Evolutionary conservation across 805 yeast genomes (phyloP), one percentile per base, ranked within the genome.

Genomic region (Candida coleopterorum): DNA sequence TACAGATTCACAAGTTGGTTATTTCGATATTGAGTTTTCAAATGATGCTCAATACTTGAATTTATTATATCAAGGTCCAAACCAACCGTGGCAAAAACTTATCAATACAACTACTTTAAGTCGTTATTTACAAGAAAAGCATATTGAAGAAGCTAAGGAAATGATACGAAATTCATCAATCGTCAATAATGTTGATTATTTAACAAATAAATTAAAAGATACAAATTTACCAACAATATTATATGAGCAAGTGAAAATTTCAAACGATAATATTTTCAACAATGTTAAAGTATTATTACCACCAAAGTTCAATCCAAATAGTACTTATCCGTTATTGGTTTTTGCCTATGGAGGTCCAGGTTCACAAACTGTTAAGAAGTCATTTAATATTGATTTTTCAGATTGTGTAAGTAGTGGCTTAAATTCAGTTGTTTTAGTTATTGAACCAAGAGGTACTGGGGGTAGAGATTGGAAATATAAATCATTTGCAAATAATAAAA

Each of bases 381-480:
- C 60, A 16, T 77, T 70, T 43, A 53, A 54, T 7, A 57, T 75
- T 17, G 76, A 73, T 8, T 78, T 82, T 45, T 81, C 79, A 44
- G 81, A 80, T 33, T 65, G 75, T 3, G 71, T 78, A 0, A 65
- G 78, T 17, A 72, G 85, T 1, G 63, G 70, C 2, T 49, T 81
- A 30, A 74, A 79, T 48, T 76, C 81, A 0, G 67, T 84, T 20
- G 78, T 83, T 1, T 55, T 84, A 34, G 70, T 76, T 30, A 74
- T 85, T 29, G 95, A 85, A 47, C 93, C 94, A 12, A 65, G 93
- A 53, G 93, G 94, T 2, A 82, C 93, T 0, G 87, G 85, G n/a
- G 82, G 80, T 4, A 75, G 77, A 49, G 86, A 85, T 4, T 83
- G 93, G 90, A 58, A 58, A 17, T 75, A 70, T 46, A 72, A 70